Evolutionary conservation across 345 rosid species (phyloP).

Genomic region (Capsella bursapastoris): DNA sequence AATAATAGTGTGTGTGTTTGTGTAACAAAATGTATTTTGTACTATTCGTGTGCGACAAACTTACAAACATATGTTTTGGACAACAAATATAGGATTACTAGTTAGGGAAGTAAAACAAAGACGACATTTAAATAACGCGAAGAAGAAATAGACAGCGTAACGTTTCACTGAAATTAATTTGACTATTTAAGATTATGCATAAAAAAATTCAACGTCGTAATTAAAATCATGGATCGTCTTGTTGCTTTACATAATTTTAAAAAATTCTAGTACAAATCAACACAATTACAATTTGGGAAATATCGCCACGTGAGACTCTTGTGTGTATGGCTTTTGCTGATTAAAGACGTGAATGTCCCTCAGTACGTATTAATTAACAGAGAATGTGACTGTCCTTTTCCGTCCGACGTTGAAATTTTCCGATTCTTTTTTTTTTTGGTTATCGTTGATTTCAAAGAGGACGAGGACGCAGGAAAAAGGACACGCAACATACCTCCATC

Average conservation of each 20-base stretch:
- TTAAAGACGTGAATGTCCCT: conserved; percentile 38
- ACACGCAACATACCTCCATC: conserved; percentile 33
- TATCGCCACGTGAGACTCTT: conserved; percentile 20
- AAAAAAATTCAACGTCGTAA: conserved; percentile 20
- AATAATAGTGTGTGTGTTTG: too few relatives aligned
- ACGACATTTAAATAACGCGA: neutral
- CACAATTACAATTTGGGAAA: neutral
- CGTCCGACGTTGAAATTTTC: conserved; percentile 16
- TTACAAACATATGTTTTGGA: conserved; percentile 22
- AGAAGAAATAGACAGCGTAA: conserved; percentile 29
- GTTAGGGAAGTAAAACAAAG: conserved; percentile 21
- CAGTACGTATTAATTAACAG: neutral
- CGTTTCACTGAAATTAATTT: conserved; percentile 23
- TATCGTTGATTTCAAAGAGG: conserved; percentile 38
- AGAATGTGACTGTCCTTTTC: conserved; percentile 34
- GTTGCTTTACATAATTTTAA: neutral
- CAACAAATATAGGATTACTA: neutral
- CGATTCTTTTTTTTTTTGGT: conserved; percentile 20
- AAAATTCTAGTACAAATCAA: too few relatives aligned
- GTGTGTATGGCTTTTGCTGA: neutral
- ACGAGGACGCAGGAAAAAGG: conserved; percentile 12
- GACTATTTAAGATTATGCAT: neutral
- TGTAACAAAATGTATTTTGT: neutral
- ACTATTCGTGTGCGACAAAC: conserved; percentile 16
- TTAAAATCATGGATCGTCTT: conserved; percentile 14